A percentile compares a stretch with the other conserved stretches of the same genome.
phyloP scores from a whole-genome alignment of 176 grass and related monocot species.

The Cenchrus fungigraminus region DNA sequence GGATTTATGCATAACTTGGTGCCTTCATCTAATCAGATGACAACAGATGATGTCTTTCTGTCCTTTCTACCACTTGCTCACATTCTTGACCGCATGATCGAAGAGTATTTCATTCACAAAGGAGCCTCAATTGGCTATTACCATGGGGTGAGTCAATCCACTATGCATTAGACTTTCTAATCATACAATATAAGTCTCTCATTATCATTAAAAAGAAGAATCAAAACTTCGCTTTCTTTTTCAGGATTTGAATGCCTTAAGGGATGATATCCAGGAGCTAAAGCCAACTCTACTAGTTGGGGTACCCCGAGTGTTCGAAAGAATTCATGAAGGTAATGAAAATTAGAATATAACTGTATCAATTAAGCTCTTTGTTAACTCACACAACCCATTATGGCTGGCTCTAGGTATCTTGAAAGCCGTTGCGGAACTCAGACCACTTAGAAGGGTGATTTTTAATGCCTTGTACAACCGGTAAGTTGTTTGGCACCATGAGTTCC shows the following conservation, averaged over 20 bases:
- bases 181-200: slow-evolving; percentile 1
- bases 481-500: slow-evolving; percentile 40
- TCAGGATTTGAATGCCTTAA: slow-evolving; percentile 89
- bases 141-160: slow-evolving; percentile 78
- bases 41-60: slow-evolving; percentile 92
- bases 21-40: slow-evolving; percentile 77
- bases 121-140: slow-evolving; percentile 96
- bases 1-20: slow-evolving; percentile 18
- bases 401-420: slow-evolving; percentile 81
- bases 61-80: slow-evolving; percentile 98
- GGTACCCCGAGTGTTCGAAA: slow-evolving; percentile 97
- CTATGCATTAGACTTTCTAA: slow-evolving; percentile 20
- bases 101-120: slow-evolving; percentile 97
- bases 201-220: not conserved
- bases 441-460: slow-evolving; percentile 97
- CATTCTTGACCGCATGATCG: slow-evolving; percentile 93
- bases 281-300: slow-evolving; percentile 91
- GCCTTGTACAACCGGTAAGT: slow-evolving; percentile 88
- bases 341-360: slow-evolving; percentile 30
- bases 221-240: slow-evolving; percentile 9
- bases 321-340: slow-evolving; percentile 84
- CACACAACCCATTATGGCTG: slow-evolving; percentile 35
- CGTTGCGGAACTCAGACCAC: slow-evolving; percentile 80
- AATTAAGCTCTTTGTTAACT: slow-evolving; percentile 24
- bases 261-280: slow-evolving; percentile 89